These are phyloP conservation scores for Francoa sonchifolia DNA, from an alignment of 441 rosid genomes.

Conservation along the genomic window DNA sequence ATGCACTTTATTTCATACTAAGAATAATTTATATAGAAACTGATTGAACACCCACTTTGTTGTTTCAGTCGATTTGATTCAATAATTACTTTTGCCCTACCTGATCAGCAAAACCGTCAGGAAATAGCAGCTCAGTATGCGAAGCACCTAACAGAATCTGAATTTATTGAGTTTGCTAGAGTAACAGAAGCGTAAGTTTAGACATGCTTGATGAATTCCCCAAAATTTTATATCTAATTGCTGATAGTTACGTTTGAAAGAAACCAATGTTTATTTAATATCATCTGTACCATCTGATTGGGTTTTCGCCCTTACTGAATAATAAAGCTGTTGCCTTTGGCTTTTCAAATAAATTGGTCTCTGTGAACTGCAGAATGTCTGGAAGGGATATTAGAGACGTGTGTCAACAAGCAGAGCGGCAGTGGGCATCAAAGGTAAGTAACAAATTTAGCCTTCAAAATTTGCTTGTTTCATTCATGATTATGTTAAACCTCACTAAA, in stretches of 20 bases:
- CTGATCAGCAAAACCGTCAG: constrained; percentile 55
- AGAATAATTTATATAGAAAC: too few species aligned
- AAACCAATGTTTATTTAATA: too few species aligned
- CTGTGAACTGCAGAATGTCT: constrained; percentile 49
- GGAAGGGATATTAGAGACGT: constrained; percentile 83
- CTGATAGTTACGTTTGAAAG: too few species aligned
- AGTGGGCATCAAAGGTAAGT: constrained; percentile 86
- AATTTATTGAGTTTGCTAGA: constrained; percentile 49
- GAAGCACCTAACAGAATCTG: constrained; percentile 62
- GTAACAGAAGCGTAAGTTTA: constrained; percentile 46
- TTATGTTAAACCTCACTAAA: too few species aligned
- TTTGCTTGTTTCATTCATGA: too few species aligned
- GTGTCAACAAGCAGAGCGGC: constrained; percentile 92
- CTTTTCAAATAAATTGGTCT: constrained; percentile 6
- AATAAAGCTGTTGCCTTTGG: too few species aligned
- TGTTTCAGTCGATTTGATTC: constrained; percentile 74
- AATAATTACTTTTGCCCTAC: constrained; percentile 64
- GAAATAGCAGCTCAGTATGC: constrained; percentile 77
- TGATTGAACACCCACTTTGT: too few species aligned
- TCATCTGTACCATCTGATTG: neutral
- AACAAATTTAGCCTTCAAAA: too few species aligned
- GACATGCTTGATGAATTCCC: neutral
- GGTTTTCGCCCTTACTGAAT: too few species aligned
- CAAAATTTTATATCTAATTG: too few species aligned
- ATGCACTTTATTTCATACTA: too few species aligned